phyloP scores from a whole-genome alignment of 2,329 filamentous ascomycete genomes.

The Claviceps quebecensis region DNA sequence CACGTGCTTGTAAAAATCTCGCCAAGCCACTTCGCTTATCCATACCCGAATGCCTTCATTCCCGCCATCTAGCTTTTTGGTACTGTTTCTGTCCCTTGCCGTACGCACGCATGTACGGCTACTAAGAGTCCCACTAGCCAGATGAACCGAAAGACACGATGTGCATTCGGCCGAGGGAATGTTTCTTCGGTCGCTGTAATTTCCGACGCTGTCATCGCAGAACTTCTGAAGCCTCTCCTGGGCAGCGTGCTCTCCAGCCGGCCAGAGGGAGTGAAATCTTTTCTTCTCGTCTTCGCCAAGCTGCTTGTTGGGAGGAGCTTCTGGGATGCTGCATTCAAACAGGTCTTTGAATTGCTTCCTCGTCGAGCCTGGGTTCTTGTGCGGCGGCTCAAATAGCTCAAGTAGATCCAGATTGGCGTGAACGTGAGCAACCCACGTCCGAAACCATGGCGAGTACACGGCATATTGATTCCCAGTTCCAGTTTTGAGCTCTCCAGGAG shows the following conservation, averaged over 20 bases:
- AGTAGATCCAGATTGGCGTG: constrained; percentile 56
- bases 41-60: constrained; percentile 53
- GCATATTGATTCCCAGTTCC: constrained; percentile 66
- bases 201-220: constrained; percentile 44
- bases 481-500: constrained; percentile 53
- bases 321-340: constrained; percentile 48
- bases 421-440: constrained; percentile 59
- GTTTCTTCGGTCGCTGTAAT: constrained; percentile 53
- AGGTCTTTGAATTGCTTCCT: constrained; percentile 35
- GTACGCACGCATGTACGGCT: constrained; percentile 50
- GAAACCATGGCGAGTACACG: constrained; percentile 74
- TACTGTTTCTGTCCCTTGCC: constrained; percentile 49
- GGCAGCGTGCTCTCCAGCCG: constrained; percentile 63
- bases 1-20: constrained; percentile 81
- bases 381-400: constrained; percentile 39
- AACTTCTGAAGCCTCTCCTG: constrained; percentile 50
- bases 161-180: constrained; percentile 49
- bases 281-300: constrained; percentile 45
- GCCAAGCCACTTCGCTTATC: constrained; percentile 76
- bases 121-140: constrained; percentile 54
- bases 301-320: constrained; percentile 47
- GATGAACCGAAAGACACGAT: constrained; percentile 56
- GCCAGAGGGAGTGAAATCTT: constrained; percentile 48
- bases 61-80: constrained; percentile 52
- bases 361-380: constrained; percentile 18